Percentiles rank a stretch among this genome's conserved stretches.
phyloP scores from a whole-genome alignment of 2,329 filamentous ascomycete genomes.

The Sporothrix curviconia region DNA sequence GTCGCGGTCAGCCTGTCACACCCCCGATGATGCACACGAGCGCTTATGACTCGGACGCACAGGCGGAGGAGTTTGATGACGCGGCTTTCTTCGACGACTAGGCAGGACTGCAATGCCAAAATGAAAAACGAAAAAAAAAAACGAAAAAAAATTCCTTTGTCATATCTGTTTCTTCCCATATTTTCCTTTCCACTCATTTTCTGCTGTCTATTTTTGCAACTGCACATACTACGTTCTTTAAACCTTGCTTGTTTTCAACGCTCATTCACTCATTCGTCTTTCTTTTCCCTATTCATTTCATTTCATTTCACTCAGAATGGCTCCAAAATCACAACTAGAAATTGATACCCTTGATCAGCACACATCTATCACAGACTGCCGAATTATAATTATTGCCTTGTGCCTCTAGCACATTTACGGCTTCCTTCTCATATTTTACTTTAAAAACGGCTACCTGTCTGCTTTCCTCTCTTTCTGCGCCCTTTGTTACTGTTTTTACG shows the following conservation, averaged over 20 bases:
- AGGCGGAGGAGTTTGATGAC: slow-evolving; percentile 53
- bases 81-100: slow-evolving; percentile 51
- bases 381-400: neutral
- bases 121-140: neutral
- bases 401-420: neutral
- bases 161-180: neutral
- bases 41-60: slow-evolving; percentile 56
- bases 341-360: slow-evolving; percentile 13
- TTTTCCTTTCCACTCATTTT: neutral
- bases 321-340: slow-evolving; percentile 6
- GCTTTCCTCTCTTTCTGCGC: neutral
- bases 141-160: neutral
- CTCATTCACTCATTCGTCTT: neutral
- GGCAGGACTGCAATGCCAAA: neutral
- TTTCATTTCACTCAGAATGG: slow-evolving; percentile 2
- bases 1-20: slow-evolving; percentile 40
- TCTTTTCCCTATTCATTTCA: neutral
- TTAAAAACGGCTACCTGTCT: neutral
- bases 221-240: neutral
- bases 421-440: too few species aligned
- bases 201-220: neutral
- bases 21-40: slow-evolving; percentile 55
- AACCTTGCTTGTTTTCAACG: neutral
- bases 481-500: neutral
- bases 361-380: neutral